Conservation (phyloP, 2,329 filamentous ascomycete species). For the Alternaria hordeiaustralica region DNA sequence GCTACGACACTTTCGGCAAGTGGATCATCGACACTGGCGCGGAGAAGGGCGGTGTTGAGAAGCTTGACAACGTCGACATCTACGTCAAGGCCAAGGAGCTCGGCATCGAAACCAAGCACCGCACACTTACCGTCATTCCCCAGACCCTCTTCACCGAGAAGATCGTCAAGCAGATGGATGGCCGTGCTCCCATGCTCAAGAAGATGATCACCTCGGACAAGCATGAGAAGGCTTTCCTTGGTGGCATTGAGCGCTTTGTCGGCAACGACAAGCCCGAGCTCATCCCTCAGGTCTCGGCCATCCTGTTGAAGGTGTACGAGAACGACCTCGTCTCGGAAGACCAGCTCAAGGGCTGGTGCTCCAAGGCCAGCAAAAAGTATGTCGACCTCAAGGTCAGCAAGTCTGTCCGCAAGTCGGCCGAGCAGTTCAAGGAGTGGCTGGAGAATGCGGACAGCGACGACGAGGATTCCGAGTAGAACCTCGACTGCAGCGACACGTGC, state of each 20-base stretch:
- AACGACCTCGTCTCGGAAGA: conserved; percentile 89
- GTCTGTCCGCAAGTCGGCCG: conserved; percentile 93
- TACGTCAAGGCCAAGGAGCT: conserved; percentile 97
- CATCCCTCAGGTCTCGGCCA: conserved; percentile 78
- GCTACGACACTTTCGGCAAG: conserved; percentile 89
- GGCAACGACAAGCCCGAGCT: conserved; percentile 82
- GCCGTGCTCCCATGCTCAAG: conserved; percentile 85
- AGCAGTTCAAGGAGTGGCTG: conserved; percentile 94
- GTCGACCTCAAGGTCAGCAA: conserved; percentile 87
- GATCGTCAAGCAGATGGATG: conserved; percentile 84
- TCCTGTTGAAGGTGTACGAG: conserved; percentile 89
- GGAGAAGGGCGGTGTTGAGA: conserved; percentile 73
- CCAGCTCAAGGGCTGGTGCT: conserved; percentile 86
- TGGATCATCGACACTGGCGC: conserved; percentile 84
- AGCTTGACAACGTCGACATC: conserved; percentile 87
- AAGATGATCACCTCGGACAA: conserved; percentile 90
- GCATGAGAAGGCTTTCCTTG: conserved; percentile 93
- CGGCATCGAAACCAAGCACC: conserved; percentile 93
- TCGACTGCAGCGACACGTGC: not conserved
- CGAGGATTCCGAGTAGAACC: conserved; percentile 37
- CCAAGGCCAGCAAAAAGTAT: conserved; percentile 98
- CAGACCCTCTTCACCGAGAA: conserved; percentile 93
- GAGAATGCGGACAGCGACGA: conserved; percentile 73
- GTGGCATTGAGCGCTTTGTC: conserved; percentile 92
- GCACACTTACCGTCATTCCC: conserved; percentile 87